A percentile compares a stretch with the other conserved stretches of the same genome.
Evolutionary conservation across 2,329 filamentous ascomycete species (phyloP).

Genomic region (Fusarium vanettenii): DNA sequence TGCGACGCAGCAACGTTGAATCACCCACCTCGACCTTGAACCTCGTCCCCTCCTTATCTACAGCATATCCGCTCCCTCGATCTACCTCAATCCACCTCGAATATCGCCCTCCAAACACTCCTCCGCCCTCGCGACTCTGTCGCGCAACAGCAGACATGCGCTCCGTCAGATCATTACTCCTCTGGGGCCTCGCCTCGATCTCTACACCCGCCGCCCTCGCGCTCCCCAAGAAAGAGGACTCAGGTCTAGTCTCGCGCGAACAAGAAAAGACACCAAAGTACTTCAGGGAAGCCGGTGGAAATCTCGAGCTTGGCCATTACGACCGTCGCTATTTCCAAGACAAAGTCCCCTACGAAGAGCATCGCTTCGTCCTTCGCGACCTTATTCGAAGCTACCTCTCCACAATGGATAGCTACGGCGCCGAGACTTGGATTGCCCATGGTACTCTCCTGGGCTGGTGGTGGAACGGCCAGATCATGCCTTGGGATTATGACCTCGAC

Average conservation of each 20-base stretch:
- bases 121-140: not conserved
- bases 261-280: conserved; percentile 62
- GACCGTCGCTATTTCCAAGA: conserved; percentile 76
- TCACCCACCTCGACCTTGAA: not conserved
- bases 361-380: conserved; percentile 73
- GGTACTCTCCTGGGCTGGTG: conserved; percentile 88
- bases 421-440: conserved; percentile 90
- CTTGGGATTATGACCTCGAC: conserved; percentile 88
- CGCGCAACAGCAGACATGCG: conserved; percentile 27
- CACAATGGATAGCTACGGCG: conserved; percentile 70
- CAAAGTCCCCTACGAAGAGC: conserved; percentile 73
- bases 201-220: conserved; percentile 33
- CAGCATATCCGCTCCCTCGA: not conserved
- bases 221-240: conserved; percentile 19
- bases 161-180: conserved; percentile 38
- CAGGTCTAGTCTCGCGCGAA: not conserved
- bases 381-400: conserved; percentile 81
- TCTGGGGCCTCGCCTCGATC: conserved; percentile 41
- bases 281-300: conserved; percentile 73
- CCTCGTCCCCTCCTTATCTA: not conserved
- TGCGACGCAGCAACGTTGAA: not conserved
- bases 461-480: conserved; percentile 84
- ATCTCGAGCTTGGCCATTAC: conserved; percentile 76
- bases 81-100: not conserved
- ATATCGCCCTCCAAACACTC: not conserved